These are phyloP conservation scores for Carallia pectinifolia DNA, from an alignment of 345 rosid species.

Conservation along the genomic window DNA sequence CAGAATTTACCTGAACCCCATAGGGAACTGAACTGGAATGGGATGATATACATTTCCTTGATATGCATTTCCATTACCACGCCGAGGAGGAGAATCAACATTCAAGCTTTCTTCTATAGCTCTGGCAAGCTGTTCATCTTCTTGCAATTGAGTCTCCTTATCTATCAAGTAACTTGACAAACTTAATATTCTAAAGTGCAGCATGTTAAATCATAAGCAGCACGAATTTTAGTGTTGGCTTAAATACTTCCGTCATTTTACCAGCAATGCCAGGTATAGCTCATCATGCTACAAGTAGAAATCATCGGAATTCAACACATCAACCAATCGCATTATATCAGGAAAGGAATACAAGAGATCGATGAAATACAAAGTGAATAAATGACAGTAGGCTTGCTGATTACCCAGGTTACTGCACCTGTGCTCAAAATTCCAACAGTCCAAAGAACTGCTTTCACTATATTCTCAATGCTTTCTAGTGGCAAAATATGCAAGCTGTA, in stretches of 20 bases:
- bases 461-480: too few species aligned
- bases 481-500: not conserved
- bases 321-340: not conserved
- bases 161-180: slow-evolving; percentile 41
- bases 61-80: slow-evolving; percentile 26
- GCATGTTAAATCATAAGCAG: slow-evolving; percentile 14
- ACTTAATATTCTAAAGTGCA: slow-evolving; percentile 19
- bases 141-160: slow-evolving; percentile 54
- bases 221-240: too few species aligned
- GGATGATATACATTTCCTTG: slow-evolving; percentile 43
- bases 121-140: slow-evolving; percentile 92
- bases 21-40: slow-evolving; percentile 48
- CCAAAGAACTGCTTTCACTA: too few species aligned
- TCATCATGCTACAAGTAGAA: not conserved
- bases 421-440: too few species aligned
- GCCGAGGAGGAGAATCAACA: slow-evolving; percentile 52
- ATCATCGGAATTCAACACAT: not conserved
- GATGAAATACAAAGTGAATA: not conserved
- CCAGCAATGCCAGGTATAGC: not conserved
- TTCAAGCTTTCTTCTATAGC: slow-evolving; percentile 85
- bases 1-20: slow-evolving; percentile 67
- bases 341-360: not conserved
- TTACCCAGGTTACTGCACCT: too few species aligned
- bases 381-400: not conserved
- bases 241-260: not conserved